Percentiles rank a stretch among this genome's conserved stretches.
Evolutionary conservation across 148 eudicot genomes (phyloP).

Genomic region (Rhododendron kiyosumense): DNA sequence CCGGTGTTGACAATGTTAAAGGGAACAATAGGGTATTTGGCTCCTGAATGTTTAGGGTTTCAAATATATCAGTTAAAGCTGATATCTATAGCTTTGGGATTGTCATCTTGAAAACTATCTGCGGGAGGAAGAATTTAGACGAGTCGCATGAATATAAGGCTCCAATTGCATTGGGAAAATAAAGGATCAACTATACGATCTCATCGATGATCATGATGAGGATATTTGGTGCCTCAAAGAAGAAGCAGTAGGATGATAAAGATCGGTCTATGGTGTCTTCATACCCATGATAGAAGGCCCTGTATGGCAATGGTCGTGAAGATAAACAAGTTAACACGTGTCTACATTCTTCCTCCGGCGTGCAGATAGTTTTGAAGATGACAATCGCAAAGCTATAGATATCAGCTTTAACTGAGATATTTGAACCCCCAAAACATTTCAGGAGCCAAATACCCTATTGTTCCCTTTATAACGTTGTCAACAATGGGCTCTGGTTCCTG

Average conservation of each 20-base stretch:
- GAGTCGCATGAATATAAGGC: neutral
- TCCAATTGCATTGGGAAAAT: neutral
- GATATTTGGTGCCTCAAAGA: constrained; percentile 5
- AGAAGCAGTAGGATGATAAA: constrained; percentile 18
- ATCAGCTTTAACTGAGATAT: too few species aligned
- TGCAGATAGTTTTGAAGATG: too few species aligned
- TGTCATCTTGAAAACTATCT: neutral
- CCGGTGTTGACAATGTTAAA: neutral
- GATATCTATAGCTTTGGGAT: neutral
- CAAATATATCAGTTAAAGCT: neutral
- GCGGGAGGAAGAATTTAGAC: constrained; percentile 18
- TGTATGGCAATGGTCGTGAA: constrained; percentile 14
- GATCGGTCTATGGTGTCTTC: constrained; percentile 20
- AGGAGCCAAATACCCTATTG: too few species aligned
- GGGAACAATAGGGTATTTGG: neutral
- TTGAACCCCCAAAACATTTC: too few species aligned
- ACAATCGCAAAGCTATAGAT: too few species aligned
- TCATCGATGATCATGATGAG: neutral
- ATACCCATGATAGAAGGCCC: constrained; percentile 16
- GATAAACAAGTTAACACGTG: neutral
- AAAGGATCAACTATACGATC: constrained; percentile 7
- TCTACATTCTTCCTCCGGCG: too few species aligned
- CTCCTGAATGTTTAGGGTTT: neutral
- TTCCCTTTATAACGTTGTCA: too few species aligned
- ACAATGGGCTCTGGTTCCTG: too few species aligned